phyloP scores from a whole-genome alignment of 2,329 filamentous ascomycete genomes.

The Dothideomycetes sp. region DNA sequence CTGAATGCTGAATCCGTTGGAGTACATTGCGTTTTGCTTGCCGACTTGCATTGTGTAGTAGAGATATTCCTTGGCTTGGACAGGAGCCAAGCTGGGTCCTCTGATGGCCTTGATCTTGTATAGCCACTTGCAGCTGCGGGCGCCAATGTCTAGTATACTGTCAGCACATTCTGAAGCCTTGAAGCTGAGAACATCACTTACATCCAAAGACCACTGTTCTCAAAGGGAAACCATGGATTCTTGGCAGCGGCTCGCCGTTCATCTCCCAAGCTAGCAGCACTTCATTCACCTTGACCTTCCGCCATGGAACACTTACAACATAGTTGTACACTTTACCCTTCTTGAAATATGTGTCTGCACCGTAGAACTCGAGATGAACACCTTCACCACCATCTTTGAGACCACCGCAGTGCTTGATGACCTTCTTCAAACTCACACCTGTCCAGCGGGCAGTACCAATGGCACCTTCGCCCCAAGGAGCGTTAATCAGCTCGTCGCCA shows the following conservation, averaged over 20 bases:
- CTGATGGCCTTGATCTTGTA: constrained; percentile 53
- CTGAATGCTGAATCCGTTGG: constrained; percentile 57
- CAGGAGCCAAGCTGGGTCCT: constrained; percentile 48
- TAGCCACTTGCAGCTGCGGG: constrained; percentile 55
- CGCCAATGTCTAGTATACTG: constrained; percentile 46
- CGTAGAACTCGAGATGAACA: constrained; percentile 56
- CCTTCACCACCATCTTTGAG: constrained; percentile 42
- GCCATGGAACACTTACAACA: constrained; percentile 55
- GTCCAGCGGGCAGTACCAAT: constrained; percentile 57
- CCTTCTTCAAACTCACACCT: constrained; percentile 57
- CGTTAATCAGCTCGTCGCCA: constrained; percentile 36
- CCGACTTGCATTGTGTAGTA: constrained; percentile 61
- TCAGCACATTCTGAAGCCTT: constrained; percentile 22
- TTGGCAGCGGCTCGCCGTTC: constrained; percentile 56
- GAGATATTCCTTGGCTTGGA: constrained; percentile 57
- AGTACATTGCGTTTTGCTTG: constrained; percentile 54
- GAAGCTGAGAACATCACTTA: neutral
- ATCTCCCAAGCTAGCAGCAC: constrained; percentile 63
- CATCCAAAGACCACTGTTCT: constrained; percentile 47
- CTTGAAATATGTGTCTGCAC: constrained; percentile 67
- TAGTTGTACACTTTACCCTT: constrained; percentile 58
- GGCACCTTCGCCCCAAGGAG: constrained; percentile 52
- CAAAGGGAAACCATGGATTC: constrained; percentile 57
- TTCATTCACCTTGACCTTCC: constrained; percentile 58
- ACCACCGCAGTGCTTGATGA: constrained; percentile 62